Percentiles rank a stretch among this genome's conserved stretches.
These are phyloP conservation scores for Zymoseptoria brevis DNA, from an alignment of 2,329 filamentous ascomycete species.

Conservation along the genomic window DNA sequence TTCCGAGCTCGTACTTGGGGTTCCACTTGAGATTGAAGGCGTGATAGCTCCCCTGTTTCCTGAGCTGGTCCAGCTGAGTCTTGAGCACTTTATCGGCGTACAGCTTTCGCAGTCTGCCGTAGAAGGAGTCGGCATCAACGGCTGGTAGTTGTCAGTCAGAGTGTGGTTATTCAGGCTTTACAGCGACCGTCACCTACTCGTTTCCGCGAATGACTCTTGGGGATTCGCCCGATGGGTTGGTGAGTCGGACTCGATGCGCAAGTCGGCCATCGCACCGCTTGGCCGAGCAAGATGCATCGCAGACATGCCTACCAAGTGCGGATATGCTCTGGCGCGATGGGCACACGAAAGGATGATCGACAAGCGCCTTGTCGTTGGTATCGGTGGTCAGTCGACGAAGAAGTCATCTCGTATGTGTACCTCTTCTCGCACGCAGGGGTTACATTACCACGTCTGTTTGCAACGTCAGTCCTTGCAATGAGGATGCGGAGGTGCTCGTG, in stretches of 20 bases:
- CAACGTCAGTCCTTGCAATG: background rate
- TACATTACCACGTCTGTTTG: background rate
- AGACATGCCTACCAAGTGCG: background rate
- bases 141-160: background rate
- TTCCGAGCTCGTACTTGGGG: slow-evolving; percentile 3
- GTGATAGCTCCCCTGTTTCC: slow-evolving; percentile 2
- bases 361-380: background rate
- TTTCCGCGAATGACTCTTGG: slow-evolving; percentile 2
- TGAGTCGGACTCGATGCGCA: background rate
- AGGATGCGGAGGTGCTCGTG: background rate
- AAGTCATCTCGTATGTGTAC: background rate
- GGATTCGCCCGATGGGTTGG: background rate
- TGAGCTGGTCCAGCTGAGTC: slow-evolving; percentile 3
- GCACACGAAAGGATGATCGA: background rate
- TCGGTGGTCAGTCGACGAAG: background rate
- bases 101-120: slow-evolving; percentile 1
- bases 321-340: background rate
- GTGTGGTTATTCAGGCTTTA: background rate
- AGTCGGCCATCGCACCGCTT: background rate
- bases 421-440: background rate
- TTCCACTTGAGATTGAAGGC: slow-evolving; percentile 4
- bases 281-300: background rate
- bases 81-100: background rate
- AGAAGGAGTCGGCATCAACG: slow-evolving; percentile 1
- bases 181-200: background rate